Conservation (phyloP, 164 flowering plant genomes). For the Umbilicus rupestris region DNA sequence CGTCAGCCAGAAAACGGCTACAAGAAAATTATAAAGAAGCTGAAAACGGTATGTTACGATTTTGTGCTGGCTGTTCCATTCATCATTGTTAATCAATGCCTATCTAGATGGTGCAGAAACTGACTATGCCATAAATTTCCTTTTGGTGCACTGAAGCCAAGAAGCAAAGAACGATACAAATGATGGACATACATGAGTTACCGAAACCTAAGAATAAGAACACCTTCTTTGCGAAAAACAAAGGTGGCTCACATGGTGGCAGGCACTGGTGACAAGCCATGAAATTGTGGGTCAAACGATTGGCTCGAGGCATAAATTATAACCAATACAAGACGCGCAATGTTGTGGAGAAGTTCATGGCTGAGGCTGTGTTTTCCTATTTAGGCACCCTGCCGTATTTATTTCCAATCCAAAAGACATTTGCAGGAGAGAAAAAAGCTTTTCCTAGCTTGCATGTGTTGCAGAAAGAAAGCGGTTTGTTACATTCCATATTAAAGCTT, state of each 20-base stretch:
- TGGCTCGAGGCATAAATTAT: background rate
- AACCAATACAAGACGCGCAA: background rate
- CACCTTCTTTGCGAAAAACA: conserved; percentile 62
- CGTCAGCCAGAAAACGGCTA: conserved; percentile 80
- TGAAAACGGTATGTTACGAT: conserved; percentile 58
- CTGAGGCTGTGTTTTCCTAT: background rate
- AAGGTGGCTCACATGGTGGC: conserved; percentile 62
- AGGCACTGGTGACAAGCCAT: conserved; percentile 49
- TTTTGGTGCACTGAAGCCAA: conserved; percentile 62
- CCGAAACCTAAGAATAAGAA: conserved; percentile 91
- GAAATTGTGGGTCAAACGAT: background rate
- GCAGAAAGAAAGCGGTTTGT: background rate
- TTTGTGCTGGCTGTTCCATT: background rate
- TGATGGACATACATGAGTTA: conserved; percentile 87
- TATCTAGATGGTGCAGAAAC: conserved; percentile 2
- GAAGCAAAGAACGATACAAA: conserved; percentile 89
- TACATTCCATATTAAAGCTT: too few relatives aligned
- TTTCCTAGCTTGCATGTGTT: too few relatives aligned
- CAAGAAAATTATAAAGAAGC: conserved; percentile 87
- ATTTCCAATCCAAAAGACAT: background rate
- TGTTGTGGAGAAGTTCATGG: background rate
- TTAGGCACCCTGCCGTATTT: background rate
- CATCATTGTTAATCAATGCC: background rate
- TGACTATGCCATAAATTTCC: conserved; percentile 10
- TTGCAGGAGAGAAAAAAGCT: too few relatives aligned